Evolutionary conservation across 108 stramenopile genomes (phyloP), one percentile per base, ranked within the genome.

Genomic region (Conticribra guillardii): DNA sequence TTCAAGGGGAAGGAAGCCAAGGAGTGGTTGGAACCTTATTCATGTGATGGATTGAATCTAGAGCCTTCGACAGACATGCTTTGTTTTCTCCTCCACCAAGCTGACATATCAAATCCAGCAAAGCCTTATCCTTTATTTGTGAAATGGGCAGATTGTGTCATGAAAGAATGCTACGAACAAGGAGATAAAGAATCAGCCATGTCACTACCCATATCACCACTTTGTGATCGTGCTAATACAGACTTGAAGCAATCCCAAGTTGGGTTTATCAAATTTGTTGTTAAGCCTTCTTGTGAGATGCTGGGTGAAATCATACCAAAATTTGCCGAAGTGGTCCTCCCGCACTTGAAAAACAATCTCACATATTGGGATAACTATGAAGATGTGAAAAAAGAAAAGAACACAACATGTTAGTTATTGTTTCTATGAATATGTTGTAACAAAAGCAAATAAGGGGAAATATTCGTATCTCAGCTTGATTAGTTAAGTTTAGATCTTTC

Each of bases 251-350:
- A 93, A 60, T 86, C 83, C 48, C 94, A 95, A 76, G 71, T 84
- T 55, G 92, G 88, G 28, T 95, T 95, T 55, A 87, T 95, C 55
- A 87, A 95, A 57, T 95, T 92, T 64, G 87, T 95, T 58, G 89
- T 91, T 16, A 51, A 76, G 34, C 94, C 92, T 21, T 77, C 87
- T 34, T 81, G 69, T 74, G 67, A 84, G 54, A 30, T 82, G 9
- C 57, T 87, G 44, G 81, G 67, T 3, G 74, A 81, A 56, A 41
- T 81, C 18, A 32, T 84, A 30, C 79, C 79, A 22, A 34, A 14
- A 26, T 63, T 84, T 8, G 47, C 33, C 19, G 24, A 61, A 9
- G 34, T 54, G 18, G 53, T 84, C 0, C 19, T 75, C 8, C 83
- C 83, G 1, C 33, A 52, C 37, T 9, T 84, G 21, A 44, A 61